phyloP scores from a whole-genome alignment of 202 grass and related monocot genomes.

The Cymbopogon flexuosus region DNA sequence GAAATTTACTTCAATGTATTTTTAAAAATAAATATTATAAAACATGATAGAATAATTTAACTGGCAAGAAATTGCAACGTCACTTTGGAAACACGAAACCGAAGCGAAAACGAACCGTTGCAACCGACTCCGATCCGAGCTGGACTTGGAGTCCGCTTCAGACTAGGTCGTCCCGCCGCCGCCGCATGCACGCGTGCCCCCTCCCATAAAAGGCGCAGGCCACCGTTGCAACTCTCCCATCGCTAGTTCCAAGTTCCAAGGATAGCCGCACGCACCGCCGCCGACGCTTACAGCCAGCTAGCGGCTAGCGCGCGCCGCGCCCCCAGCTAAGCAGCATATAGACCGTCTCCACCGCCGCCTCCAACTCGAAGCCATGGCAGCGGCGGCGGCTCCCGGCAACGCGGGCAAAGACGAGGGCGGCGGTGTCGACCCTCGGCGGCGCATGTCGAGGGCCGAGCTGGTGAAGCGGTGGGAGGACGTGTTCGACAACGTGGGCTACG shows the following conservation, averaged over 20 bases:
- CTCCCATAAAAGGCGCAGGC: not conserved
- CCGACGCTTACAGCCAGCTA: not conserved
- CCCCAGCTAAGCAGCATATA: not conserved
- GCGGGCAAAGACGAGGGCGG: not conserved
- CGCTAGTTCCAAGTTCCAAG: not conserved
- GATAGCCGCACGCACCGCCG: too few species aligned
- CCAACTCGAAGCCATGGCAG: not conserved
- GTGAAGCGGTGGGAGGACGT: not conserved
- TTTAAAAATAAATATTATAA: too few species aligned
- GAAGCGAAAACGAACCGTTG: too few species aligned
- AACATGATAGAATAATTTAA: too few species aligned
- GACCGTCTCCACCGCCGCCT: not conserved
- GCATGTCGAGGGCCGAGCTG: not conserved
- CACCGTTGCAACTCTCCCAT: not conserved
- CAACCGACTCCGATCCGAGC: too few species aligned
- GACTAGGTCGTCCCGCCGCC: too few species aligned
- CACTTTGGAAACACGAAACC: too few species aligned
- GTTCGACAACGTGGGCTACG: not conserved
- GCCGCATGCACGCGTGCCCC: too few species aligned
- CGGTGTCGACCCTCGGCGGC: not conserved
- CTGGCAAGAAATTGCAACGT: too few species aligned
- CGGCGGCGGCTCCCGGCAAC: not conserved
- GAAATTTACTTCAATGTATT: too few species aligned
- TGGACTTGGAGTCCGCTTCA: too few species aligned
- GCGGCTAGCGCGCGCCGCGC: too few species aligned